Percentiles rank a stretch among this genome's conserved stretches.
Evolutionary conservation across 2,329 filamentous ascomycete species (phyloP).

Genomic region (Aspergillus tanneri): DNA sequence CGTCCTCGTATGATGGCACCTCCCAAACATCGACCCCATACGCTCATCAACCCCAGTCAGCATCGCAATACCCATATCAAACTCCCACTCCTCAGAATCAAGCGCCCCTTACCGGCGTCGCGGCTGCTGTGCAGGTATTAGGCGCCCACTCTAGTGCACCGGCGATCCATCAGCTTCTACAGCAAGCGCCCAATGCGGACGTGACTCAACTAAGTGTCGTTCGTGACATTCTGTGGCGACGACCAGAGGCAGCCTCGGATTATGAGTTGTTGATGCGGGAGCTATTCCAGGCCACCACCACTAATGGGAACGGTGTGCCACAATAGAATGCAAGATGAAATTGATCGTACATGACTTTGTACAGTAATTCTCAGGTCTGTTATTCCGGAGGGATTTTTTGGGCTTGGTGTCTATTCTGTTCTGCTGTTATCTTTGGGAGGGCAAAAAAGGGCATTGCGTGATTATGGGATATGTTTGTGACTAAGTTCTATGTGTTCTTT

Average conservation of each 20-base stretch:
- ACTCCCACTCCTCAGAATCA: slow-evolving; percentile 17
- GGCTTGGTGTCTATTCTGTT: slow-evolving; percentile 14
- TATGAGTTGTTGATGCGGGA: slow-evolving; percentile 45
- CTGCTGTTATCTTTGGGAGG: slow-evolving; percentile 4
- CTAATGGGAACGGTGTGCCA: slow-evolving; percentile 31
- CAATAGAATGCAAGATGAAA: slow-evolving; percentile 16
- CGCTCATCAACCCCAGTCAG: slow-evolving; percentile 16
- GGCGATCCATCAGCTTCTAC: slow-evolving; percentile 67
- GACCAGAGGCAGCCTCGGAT: slow-evolving; percentile 65
- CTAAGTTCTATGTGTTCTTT: background rate
- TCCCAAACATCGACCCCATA: slow-evolving; percentile 20
- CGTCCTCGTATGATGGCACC: slow-evolving; percentile 19
- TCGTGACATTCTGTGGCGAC: slow-evolving; percentile 63
- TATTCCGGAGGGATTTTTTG: slow-evolving; percentile 1
- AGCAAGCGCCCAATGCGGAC: slow-evolving; percentile 67
- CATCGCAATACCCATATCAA: slow-evolving; percentile 26
- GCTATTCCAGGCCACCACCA: slow-evolving; percentile 37
- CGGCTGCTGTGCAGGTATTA: slow-evolving; percentile 62
- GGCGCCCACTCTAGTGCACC: slow-evolving; percentile 62
- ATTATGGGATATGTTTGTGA: slow-evolving; percentile 11
- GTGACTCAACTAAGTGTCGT: slow-evolving; percentile 74
- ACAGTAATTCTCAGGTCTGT: slow-evolving; percentile 14
- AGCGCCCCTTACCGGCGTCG: slow-evolving; percentile 48
- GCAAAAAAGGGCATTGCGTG: slow-evolving; percentile 13
- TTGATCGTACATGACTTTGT: too few relatives aligned